Evolutionary conservation across 495 filamentous ascomycete genomes (phyloP).

Genomic region (Penicillium pancosmium): DNA sequence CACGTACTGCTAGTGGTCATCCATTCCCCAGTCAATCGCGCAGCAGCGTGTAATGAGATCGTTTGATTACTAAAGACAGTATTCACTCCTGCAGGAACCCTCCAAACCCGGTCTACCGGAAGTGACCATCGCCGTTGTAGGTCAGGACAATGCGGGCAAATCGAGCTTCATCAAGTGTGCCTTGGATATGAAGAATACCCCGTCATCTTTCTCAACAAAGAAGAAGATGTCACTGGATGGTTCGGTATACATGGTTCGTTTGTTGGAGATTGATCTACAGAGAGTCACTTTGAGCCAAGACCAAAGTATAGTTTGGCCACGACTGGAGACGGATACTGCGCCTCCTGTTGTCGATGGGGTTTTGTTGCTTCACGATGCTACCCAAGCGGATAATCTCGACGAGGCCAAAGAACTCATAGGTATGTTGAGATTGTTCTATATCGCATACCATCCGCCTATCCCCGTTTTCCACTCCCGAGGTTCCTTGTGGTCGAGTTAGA

Average conservation of each 20-base stretch:
- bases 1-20: not conserved
- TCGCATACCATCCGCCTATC: not conserved
- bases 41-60: slow-evolving; percentile 2
- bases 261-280: slow-evolving; percentile 70
- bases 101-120: slow-evolving; percentile 41
- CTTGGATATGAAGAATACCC: slow-evolving; percentile 64
- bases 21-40: not conserved
- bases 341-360: slow-evolving; percentile 80
- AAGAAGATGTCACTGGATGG: slow-evolving; percentile 80
- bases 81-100: slow-evolving; percentile 23
- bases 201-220: slow-evolving; percentile 58
- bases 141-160: slow-evolving; percentile 80
- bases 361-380: slow-evolving; percentile 83
- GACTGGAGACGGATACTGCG: slow-evolving; percentile 63
- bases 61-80: slow-evolving; percentile 21
- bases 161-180: slow-evolving; percentile 85
- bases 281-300: slow-evolving; percentile 51
- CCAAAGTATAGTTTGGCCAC: slow-evolving; percentile 74
- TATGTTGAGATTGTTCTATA: slow-evolving; percentile 15
- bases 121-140: slow-evolving; percentile 86
- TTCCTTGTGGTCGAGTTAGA: not conserved
- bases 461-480: not conserved
- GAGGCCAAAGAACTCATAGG: slow-evolving; percentile 67
- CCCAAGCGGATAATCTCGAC: slow-evolving; percentile 67
- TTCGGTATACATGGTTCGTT: slow-evolving; percentile 71